phyloP scores from a whole-genome alignment of 345 rosid species.

The Eucalyptus cloeziana region DNA sequence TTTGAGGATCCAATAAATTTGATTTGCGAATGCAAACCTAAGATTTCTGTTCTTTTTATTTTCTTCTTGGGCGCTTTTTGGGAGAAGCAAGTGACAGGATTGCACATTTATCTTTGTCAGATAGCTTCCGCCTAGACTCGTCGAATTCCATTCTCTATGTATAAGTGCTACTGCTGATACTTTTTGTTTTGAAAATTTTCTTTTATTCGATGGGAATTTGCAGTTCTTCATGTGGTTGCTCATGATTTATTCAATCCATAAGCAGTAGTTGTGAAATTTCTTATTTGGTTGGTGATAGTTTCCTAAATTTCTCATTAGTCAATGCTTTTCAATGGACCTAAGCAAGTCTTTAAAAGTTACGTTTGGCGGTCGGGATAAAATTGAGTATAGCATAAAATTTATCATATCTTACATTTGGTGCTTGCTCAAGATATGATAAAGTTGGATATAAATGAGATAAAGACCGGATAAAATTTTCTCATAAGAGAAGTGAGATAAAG shows the following conservation, averaged over 20 bases:
- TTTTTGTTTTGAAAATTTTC: not conserved
- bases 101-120: not conserved
- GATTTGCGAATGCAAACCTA: not conserved
- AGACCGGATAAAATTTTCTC: no score
- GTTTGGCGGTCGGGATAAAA: no score
- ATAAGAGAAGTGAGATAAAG: accelerated
- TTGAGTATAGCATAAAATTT: no score
- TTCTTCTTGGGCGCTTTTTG: not conserved
- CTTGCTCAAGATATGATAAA: no score
- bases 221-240: not conserved
- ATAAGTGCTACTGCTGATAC: not conserved
- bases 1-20: not conserved
- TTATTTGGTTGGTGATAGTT: not conserved
- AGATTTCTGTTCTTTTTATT: not conserved
- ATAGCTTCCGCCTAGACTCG: not conserved
- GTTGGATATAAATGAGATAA: no score
- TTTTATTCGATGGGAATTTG: not conserved
- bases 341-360: no score
- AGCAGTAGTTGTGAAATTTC: not conserved
- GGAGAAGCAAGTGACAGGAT: not conserved
- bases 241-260: not conserved
- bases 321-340: no score
- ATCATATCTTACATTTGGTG: no score
- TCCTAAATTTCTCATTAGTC: no score
- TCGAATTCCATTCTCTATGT: not conserved